phyloP scores from a whole-genome alignment of 2,329 filamentous ascomycete species.

The Hypoxylon sp. region DNA sequence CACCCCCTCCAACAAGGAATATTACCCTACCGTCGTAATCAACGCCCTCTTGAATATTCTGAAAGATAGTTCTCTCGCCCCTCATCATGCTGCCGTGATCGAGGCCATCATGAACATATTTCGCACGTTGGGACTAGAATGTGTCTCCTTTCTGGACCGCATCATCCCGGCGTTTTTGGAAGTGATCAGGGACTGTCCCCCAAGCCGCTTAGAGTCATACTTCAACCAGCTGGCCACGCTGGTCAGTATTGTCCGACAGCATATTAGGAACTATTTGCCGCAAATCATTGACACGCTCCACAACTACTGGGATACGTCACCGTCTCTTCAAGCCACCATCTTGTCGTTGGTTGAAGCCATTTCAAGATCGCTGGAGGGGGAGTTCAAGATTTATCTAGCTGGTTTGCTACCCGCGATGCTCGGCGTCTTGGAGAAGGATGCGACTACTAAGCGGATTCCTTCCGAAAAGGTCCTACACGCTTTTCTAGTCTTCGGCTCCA shows the following conservation, averaged over 20 bases:
- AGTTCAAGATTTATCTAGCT: slow-evolving; percentile 97
- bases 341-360: slow-evolving; percentile 94
- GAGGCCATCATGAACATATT: slow-evolving; percentile 99
- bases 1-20: slow-evolving; percentile 97
- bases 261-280: slow-evolving; percentile 91
- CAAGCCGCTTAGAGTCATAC: slow-evolving; percentile 88
- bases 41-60: slow-evolving; percentile 93
- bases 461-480: slow-evolving; percentile 94
- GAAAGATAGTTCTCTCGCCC: slow-evolving; percentile 88
- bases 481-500: slow-evolving; percentile 95
- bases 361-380: slow-evolving; percentile 91
- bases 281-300: slow-evolving; percentile 89
- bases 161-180: slow-evolving; percentile 94
- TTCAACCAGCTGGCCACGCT: slow-evolving; percentile 96
- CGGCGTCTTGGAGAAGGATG: slow-evolving; percentile 90
- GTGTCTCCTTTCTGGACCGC: slow-evolving; percentile 92
- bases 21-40: slow-evolving; percentile 98
- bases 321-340: slow-evolving; percentile 90
- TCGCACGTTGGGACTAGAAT: slow-evolving; percentile 94
- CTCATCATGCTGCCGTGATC: slow-evolving; percentile 94
- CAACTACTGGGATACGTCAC: slow-evolving; percentile 89
- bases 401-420: slow-evolving; percentile 93
- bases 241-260: slow-evolving; percentile 94
- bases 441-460: slow-evolving; percentile 79
- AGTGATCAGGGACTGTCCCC: slow-evolving; percentile 86